A percentile compares a stretch with the other conserved stretches of the same genome.
phyloP scores from a whole-genome alignment of 345 rosid genomes.

The Citrus sinensis region DNA sequence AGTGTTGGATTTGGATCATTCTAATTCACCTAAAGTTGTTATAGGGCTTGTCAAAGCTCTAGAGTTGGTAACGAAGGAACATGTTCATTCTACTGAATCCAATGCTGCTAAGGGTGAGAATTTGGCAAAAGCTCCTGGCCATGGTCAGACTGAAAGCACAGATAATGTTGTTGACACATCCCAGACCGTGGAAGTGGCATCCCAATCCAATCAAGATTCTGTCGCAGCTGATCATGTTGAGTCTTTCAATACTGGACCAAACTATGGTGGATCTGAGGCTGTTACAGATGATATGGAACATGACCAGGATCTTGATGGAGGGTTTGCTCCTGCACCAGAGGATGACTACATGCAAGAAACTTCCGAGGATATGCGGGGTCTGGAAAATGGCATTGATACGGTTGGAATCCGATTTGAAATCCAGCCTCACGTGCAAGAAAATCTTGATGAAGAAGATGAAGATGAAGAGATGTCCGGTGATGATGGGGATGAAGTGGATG shows the following conservation, averaged over 20 bases:
- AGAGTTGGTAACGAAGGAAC: constrained; percentile 93
- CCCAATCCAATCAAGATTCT: constrained; percentile 58
- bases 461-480: constrained; percentile 88
- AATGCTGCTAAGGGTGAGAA: constrained; percentile 58
- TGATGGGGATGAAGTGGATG: constrained; percentile 70
- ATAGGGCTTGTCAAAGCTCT: constrained; percentile 75
- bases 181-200: constrained; percentile 50
- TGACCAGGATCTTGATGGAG: constrained; percentile 83
- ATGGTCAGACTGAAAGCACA: constrained; percentile 47
- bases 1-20: constrained; percentile 84
- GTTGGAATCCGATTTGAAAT: constrained; percentile 75
- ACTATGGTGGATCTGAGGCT: constrained; percentile 73
- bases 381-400: constrained; percentile 66
- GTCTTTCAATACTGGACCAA: constrained; percentile 45
- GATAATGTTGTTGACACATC: constrained; percentile 53
- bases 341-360: constrained; percentile 91
- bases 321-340: constrained; percentile 63
- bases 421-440: constrained; percentile 74
- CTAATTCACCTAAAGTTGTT: constrained; percentile 83
- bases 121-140: constrained; percentile 48
- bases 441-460: constrained; percentile 73
- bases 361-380: constrained; percentile 66
- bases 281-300: constrained; percentile 94
- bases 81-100: constrained; percentile 62
- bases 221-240: constrained; percentile 50